A percentile compares a stretch with the other conserved stretches of the same genome.
Evolutionary conservation across 2,329 filamentous ascomycete species (phyloP).

Genomic region (Fusarium sacchari): DNA sequence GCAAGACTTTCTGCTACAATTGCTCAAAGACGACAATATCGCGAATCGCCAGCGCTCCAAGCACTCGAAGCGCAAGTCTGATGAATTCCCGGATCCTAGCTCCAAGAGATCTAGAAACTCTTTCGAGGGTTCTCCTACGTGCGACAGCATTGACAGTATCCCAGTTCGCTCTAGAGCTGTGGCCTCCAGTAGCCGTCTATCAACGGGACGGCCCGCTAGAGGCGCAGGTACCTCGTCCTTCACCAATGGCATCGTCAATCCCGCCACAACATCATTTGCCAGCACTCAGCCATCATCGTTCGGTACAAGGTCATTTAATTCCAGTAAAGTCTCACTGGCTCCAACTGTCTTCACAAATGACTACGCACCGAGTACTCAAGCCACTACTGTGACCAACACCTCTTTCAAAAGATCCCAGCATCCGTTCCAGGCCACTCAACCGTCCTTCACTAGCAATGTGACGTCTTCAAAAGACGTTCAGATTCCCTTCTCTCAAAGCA

Average conservation of each 20-base stretch:
- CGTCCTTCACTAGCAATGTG: not conserved
- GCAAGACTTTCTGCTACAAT: slow-evolving; percentile 35
- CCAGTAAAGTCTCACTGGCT: slow-evolving; percentile 47
- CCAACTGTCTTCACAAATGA: slow-evolving; percentile 47
- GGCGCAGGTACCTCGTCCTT: slow-evolving; percentile 20
- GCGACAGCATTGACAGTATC: slow-evolving; percentile 32
- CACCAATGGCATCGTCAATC: slow-evolving; percentile 14
- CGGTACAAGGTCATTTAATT: slow-evolving; percentile 41
- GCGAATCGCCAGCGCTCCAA: slow-evolving; percentile 11
- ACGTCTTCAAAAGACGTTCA: not conserved
- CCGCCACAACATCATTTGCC: slow-evolving; percentile 10
- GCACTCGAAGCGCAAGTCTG: slow-evolving; percentile 38
- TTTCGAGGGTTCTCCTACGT: slow-evolving; percentile 1
- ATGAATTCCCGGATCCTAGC: slow-evolving; percentile 26
- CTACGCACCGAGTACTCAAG: slow-evolving; percentile 45
- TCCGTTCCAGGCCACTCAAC: not conserved
- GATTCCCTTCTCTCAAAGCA: slow-evolving; percentile 11
- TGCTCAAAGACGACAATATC: slow-evolving; percentile 29
- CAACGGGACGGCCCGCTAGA: slow-evolving; percentile 25
- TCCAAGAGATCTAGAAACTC: slow-evolving; percentile 34
- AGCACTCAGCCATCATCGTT: slow-evolving; percentile 30
- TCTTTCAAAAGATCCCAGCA: slow-evolving; percentile 17
- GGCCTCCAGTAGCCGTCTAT: not conserved
- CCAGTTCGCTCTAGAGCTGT: slow-evolving; percentile 35
- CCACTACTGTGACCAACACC: slow-evolving; percentile 41